A percentile compares a stretch with the other conserved stretches of the same genome.
Conservation (phyloP, 805 yeast species). For the Kodamaea neixiangensis region DNA sequence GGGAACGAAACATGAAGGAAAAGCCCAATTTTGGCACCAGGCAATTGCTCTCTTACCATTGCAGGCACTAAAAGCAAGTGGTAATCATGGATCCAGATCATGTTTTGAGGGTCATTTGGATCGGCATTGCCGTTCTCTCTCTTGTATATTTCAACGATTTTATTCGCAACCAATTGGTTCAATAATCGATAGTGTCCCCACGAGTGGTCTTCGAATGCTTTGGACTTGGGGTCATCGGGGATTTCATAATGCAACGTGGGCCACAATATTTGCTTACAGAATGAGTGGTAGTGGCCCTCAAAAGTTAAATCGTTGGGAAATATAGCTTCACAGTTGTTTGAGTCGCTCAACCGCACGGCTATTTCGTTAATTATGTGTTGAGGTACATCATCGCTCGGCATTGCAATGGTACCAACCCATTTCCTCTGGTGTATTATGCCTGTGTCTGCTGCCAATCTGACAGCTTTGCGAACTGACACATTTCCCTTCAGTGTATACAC, state of each 20-base stretch:
- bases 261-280: conserved; percentile 94
- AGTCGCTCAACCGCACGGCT: conserved; percentile 42
- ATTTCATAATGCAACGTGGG: conserved; percentile 92
- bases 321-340: conserved; percentile 64
- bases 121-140: conserved; percentile 40
- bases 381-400: conserved; percentile 85
- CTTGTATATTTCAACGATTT: conserved; percentile 59
- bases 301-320: conserved; percentile 76
- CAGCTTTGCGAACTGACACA: conserved; percentile 85
- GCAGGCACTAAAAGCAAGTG: conserved; percentile 84
- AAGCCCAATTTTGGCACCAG: conserved; percentile 86
- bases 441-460: conserved; percentile 53
- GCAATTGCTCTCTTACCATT: conserved; percentile 74
- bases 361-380: conserved; percentile 55
- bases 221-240: conserved; percentile 91
- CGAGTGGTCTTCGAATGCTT: conserved; percentile 93
- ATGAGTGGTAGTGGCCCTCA: conserved; percentile 87
- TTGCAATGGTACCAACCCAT: conserved; percentile 93
- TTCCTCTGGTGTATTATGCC: conserved; percentile 39
- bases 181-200: conserved; percentile 81
- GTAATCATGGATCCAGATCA: conserved; percentile 92
- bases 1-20: conserved; percentile 95
- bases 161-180: conserved; percentile 80
- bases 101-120: conserved; percentile 53
- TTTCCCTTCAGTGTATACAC: conserved; percentile 75